Conservation (phyloP, 164 flowering plant species). For the Sextonia rubra region DNA sequence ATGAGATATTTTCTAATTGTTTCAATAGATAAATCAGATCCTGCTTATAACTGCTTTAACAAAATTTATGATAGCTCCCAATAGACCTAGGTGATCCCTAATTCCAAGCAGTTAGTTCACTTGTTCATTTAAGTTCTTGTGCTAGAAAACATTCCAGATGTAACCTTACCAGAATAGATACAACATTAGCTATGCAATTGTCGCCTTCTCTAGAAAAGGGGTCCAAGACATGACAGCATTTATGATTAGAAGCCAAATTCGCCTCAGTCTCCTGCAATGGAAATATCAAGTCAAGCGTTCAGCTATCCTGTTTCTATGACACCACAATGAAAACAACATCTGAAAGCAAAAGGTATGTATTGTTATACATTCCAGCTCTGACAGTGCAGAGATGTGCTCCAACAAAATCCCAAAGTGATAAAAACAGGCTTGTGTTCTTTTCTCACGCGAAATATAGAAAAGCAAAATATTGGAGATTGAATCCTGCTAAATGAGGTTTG, state of each 20-base stretch:
- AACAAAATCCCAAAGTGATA: too few relatives aligned
- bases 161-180: slow-evolving; percentile 37
- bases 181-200: slow-evolving; percentile 25
- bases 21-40: too few relatives aligned
- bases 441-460: too few relatives aligned
- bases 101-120: too few relatives aligned
- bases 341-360: not conserved
- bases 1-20: too few relatives aligned
- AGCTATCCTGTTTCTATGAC: not conserved
- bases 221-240: slow-evolving; percentile 1
- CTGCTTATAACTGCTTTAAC: too few relatives aligned
- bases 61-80: too few relatives aligned
- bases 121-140: too few relatives aligned
- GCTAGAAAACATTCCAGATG: not conserved
- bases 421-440: too few relatives aligned
- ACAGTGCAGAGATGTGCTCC: not conserved
- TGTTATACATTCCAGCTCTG: not conserved
- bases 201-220: slow-evolving; percentile 7
- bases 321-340: not conserved
- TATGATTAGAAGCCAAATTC: slow-evolving; percentile 1
- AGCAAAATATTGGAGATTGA: too few relatives aligned
- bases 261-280: slow-evolving; percentile 21
- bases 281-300: not conserved
- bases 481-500: too few relatives aligned
- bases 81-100: too few relatives aligned